Conservation (phyloP, 495 filamentous ascomycete species). For the Tuber brumale region DNA sequence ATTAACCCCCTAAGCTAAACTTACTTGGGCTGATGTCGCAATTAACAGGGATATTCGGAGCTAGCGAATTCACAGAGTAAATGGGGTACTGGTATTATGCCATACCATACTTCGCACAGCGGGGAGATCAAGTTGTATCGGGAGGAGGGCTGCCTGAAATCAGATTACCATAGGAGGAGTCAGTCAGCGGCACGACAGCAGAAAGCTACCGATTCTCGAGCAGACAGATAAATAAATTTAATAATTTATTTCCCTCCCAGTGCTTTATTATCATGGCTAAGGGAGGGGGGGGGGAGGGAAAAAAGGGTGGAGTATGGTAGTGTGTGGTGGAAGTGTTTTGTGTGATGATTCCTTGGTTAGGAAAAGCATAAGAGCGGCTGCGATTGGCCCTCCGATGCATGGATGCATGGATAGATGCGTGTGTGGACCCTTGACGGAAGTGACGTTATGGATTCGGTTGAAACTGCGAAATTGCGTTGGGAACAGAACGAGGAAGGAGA, state of each 20-base stretch:
- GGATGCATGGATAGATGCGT: slow-evolving; percentile 23
- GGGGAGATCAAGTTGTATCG: background rate
- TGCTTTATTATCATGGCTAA: slow-evolving; percentile 15
- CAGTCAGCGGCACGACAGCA: background rate
- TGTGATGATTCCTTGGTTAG: slow-evolving; percentile 25
- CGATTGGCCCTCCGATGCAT: slow-evolving; percentile 30
- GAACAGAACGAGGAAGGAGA: slow-evolving; percentile 6
- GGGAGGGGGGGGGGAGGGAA: background rate
- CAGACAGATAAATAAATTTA: background rate
- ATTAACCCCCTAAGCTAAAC: too few species aligned
- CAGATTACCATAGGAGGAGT: background rate
- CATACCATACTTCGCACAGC: background rate
- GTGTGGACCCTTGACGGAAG: slow-evolving; percentile 40
- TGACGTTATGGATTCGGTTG: slow-evolving; percentile 39
- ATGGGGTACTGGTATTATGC: background rate
- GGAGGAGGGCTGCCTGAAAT: background rate
- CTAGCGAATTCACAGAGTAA: too few species aligned
- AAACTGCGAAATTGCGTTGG: slow-evolving; percentile 37
- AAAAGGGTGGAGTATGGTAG: slow-evolving; percentile 11
- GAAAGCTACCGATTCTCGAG: background rate
- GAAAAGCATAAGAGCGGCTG: slow-evolving; percentile 27
- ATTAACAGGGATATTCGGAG: too few species aligned
- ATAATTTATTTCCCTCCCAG: slow-evolving; percentile 16
- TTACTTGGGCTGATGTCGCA: too few species aligned
- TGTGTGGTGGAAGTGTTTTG: slow-evolving; percentile 20